These are phyloP conservation scores for Cladophialophora bantiana DNA, from an alignment of 2,329 filamentous ascomycete species.

Conservation along the genomic window DNA sequence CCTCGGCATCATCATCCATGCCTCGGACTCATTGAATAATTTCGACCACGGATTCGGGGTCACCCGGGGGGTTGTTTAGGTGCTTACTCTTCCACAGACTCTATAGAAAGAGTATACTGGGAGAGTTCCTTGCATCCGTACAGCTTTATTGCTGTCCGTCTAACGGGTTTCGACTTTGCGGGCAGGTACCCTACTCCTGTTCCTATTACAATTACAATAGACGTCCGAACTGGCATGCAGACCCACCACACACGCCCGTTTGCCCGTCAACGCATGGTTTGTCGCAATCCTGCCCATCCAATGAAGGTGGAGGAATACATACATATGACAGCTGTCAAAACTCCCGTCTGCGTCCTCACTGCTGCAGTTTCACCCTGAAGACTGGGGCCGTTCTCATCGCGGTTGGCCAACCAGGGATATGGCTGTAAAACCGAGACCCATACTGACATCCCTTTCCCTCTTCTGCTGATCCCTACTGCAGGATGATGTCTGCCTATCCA, in stretches of 20 bases:
- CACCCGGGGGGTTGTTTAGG: neutral
- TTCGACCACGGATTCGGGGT: neutral
- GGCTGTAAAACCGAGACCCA: neutral
- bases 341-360: neutral
- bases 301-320: neutral
- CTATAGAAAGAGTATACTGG: neutral
- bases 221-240: neutral
- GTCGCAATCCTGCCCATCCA: neutral
- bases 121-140: neutral
- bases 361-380: neutral
- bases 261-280: neutral
- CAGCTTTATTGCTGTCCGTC: neutral
- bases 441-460: neutral
- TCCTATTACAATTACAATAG: neutral
- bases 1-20: neutral
- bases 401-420: neutral
- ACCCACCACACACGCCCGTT: neutral
- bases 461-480: slow-evolving; percentile 2
- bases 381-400: neutral
- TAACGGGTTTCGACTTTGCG: neutral
- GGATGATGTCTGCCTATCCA: slow-evolving; percentile 2
- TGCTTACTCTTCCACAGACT: neutral
- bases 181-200: too few relatives aligned
- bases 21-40: neutral
- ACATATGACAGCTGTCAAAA: slow-evolving; percentile 2